Conservation (phyloP, 169 alveolate species). For the Perkinsus olseni region DNA sequence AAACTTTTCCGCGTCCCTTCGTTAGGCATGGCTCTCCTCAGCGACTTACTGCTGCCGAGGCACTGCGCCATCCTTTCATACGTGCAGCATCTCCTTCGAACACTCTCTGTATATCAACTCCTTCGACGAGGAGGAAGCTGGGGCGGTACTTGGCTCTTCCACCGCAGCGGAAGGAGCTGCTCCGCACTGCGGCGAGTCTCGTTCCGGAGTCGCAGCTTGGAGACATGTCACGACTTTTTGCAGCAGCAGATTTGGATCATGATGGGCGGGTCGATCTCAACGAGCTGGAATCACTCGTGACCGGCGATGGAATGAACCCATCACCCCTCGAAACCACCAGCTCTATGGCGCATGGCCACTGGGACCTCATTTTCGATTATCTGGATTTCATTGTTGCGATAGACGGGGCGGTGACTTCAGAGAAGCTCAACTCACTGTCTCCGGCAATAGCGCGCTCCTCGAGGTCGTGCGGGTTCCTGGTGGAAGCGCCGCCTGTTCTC, state of each 20-base stretch:
- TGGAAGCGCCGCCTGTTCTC: constrained; percentile 11
- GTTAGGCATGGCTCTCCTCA: neutral
- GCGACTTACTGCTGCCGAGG: neutral
- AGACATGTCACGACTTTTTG: neutral
- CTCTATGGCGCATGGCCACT: neutral
- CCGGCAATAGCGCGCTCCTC: neutral
- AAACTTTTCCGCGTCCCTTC: neutral
- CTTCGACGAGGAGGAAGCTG: neutral
- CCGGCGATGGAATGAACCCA: neutral
- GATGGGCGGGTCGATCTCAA: neutral
- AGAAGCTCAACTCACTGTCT: neutral
- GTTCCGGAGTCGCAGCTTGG: neutral
- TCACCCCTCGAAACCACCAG: neutral
- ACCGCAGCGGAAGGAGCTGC: neutral
- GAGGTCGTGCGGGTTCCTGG: neutral
- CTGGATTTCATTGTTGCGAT: neutral
- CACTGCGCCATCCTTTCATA: neutral
- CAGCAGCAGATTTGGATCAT: neutral
- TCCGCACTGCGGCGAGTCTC: neutral
- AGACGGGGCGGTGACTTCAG: neutral
- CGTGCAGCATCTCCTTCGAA: neutral
- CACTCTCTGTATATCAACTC: neutral
- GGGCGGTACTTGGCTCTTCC: neutral
- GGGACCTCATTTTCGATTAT: neutral
- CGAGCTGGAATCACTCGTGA: neutral